Evolutionary conservation across 192 early-diverging fungal genomes (phyloP).

Genomic region (Polychytrium aggregatum): DNA sequence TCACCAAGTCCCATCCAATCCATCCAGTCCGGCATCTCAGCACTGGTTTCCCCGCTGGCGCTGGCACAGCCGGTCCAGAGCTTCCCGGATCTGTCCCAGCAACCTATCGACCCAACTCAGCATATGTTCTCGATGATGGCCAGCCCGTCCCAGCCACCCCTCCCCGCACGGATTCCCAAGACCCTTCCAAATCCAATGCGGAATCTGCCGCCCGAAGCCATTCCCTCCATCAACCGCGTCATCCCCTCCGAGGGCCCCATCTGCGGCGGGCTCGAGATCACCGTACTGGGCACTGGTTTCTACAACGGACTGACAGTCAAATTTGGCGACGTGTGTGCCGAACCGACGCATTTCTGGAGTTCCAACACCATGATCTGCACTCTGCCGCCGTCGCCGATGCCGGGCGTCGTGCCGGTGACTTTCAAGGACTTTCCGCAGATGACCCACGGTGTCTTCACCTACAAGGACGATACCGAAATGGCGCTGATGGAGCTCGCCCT

Average conservation of each 20-base stretch:
- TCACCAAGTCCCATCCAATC: too few species aligned
- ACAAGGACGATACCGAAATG: conserved; percentile 66
- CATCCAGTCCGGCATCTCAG: too few species aligned
- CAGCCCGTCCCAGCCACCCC: not conserved
- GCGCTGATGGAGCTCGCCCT: conserved; percentile 84
- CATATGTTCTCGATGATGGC: conserved; percentile 1
- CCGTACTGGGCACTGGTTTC: conserved; percentile 74
- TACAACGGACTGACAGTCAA: conserved; percentile 59
- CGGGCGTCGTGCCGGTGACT: conserved; percentile 57
- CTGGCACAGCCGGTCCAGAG: too few species aligned
- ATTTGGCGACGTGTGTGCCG: conserved; percentile 68
- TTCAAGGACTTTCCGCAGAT: conserved; percentile 22
- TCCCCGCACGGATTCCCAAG: not conserved
- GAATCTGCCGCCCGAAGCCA: too few species aligned
- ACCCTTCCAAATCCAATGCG: not conserved
- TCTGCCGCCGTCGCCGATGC: conserved; percentile 60
- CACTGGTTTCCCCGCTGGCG: too few species aligned
- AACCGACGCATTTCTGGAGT: conserved; percentile 67
- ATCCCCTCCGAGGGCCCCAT: conserved; percentile 77
- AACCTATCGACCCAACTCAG: too few species aligned
- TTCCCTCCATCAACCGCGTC: conserved; percentile 54
- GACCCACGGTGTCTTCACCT: conserved; percentile 23
- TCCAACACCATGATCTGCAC: conserved; percentile 70
- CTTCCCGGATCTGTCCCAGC: too few species aligned
- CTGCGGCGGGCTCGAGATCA: conserved; percentile 75